These are phyloP conservation scores for Biscogniauxia sp. DNA, from an alignment of 2,329 filamentous ascomycete species.

Conservation along the genomic window DNA sequence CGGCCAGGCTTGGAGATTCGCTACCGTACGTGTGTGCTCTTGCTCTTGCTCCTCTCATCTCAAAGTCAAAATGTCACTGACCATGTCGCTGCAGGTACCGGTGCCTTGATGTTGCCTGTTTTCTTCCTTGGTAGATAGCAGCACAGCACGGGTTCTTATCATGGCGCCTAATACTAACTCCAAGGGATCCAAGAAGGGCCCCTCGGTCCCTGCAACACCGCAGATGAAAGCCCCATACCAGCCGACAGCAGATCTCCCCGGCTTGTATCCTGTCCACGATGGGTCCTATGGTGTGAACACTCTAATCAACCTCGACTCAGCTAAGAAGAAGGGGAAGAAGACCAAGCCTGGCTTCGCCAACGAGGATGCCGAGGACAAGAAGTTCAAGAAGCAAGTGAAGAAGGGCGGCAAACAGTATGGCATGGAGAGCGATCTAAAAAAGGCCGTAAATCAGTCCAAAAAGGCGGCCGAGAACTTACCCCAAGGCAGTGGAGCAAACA, in stretches of 20 bases:
- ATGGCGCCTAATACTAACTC: constrained; percentile 15
- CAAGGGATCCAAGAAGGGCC: neutral
- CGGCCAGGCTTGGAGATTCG: neutral
- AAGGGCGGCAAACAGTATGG: constrained; percentile 11
- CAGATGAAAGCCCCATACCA: constrained; percentile 8
- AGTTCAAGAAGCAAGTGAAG: constrained; percentile 11
- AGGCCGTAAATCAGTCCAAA: constrained; percentile 18
- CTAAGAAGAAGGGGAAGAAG: constrained; percentile 18
- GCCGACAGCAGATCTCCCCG: constrained; percentile 19
- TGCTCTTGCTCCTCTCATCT: neutral
- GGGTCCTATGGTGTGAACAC: constrained; percentile 33
- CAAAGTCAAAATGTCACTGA: neutral
- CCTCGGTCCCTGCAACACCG: neutral
- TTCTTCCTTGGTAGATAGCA: neutral
- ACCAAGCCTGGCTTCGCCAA: constrained; percentile 10
- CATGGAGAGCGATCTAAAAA: constrained; percentile 22
- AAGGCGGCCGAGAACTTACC: constrained; percentile 14
- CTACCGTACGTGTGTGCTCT: neutral
- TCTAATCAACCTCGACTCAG: constrained; percentile 19
- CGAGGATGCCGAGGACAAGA: constrained; percentile 23
- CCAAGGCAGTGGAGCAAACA: neutral
- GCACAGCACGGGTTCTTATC: neutral
- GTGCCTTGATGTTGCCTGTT: neutral
- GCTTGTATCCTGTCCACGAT: constrained; percentile 28
- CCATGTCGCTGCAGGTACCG: neutral